These are phyloP conservation scores for Colletotrichum endophyticum DNA, from an alignment of 2,329 filamentous ascomycete species.

Conservation along the genomic window DNA sequence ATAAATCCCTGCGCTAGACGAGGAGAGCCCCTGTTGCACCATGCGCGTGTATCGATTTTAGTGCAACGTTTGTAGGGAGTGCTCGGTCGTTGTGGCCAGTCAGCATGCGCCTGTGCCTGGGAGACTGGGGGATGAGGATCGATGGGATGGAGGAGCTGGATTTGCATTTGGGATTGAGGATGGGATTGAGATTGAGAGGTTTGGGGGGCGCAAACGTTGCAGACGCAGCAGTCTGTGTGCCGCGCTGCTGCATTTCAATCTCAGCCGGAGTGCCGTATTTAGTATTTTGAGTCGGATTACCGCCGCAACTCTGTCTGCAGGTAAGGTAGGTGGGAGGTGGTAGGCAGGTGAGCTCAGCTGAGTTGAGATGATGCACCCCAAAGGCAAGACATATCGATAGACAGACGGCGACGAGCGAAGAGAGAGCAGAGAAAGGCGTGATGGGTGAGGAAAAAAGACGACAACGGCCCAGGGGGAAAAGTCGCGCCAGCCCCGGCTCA, in stretches of 20 bases:
- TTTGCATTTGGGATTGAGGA: background rate
- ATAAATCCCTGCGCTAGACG: constrained; percentile 14
- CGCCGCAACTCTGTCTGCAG: background rate
- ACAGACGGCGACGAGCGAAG: background rate
- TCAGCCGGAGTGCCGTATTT: background rate
- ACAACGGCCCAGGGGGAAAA: background rate
- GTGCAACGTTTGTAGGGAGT: constrained; percentile 14
- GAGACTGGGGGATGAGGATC: background rate
- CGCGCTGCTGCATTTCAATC: background rate
- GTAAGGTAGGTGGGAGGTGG: background rate
- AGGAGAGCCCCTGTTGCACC: constrained; percentile 9
- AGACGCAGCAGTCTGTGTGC: background rate
- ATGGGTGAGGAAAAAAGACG: background rate
- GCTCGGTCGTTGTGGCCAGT: constrained; percentile 7
- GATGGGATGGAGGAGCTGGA: background rate
- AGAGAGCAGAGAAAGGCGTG: background rate
- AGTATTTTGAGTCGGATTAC: background rate
- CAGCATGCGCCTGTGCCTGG: constrained; percentile 11
- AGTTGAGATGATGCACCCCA: background rate
- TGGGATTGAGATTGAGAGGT: background rate
- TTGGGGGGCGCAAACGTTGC: background rate
- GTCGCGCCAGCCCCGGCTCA: constrained; percentile 19
- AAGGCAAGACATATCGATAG: background rate
- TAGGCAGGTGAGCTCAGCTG: background rate
- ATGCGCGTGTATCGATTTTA: constrained; percentile 12